These are phyloP conservation scores for Allantophomopsis lycopodina DNA, from an alignment of 2,329 filamentous ascomycete genomes.

Conservation along the genomic window DNA sequence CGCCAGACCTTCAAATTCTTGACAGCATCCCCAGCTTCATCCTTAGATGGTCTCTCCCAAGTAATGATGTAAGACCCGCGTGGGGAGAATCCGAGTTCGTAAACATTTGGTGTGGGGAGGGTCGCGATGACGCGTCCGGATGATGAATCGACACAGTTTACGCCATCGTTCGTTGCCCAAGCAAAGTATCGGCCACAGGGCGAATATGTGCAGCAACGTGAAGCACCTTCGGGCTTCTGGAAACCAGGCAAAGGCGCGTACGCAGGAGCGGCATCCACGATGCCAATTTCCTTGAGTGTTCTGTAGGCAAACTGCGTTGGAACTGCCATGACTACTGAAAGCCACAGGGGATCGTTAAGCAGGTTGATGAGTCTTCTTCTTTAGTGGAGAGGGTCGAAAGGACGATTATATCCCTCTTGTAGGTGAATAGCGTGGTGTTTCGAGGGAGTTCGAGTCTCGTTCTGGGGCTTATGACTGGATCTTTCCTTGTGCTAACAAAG, in stretches of 20 bases:
- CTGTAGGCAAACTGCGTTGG: constrained; percentile 93
- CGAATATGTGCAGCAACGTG: constrained; percentile 91
- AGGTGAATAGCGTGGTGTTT: constrained; percentile 4
- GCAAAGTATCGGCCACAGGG: constrained; percentile 93
- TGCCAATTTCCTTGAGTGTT: constrained; percentile 90
- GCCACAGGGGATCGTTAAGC: constrained; percentile 35
- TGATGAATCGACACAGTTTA: constrained; percentile 73
- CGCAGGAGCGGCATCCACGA: constrained; percentile 80
- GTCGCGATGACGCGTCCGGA: constrained; percentile 60
- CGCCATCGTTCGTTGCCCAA: constrained; percentile 80
- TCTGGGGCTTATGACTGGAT: too few relatives aligned
- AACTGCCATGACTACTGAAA: constrained; percentile 89
- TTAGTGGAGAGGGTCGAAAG: constrained; percentile 9
- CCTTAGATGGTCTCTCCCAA: constrained; percentile 88
- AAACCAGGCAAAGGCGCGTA: constrained; percentile 82
- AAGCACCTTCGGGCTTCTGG: constrained; percentile 76
- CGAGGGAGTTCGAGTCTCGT: too few relatives aligned
- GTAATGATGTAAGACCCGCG: constrained; percentile 87
- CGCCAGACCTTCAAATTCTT: constrained; percentile 98
- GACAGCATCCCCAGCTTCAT: constrained; percentile 80
- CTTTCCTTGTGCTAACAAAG: not conserved
- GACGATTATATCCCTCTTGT: constrained; percentile 9
- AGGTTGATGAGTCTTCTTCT: constrained; percentile 3
- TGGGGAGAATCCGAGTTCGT: constrained; percentile 90
- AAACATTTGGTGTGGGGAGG: constrained; percentile 71